These are phyloP conservation scores for Mycena polygramma DNA, from an alignment of 768 basidiomycete species.

Conservation along the genomic window DNA sequence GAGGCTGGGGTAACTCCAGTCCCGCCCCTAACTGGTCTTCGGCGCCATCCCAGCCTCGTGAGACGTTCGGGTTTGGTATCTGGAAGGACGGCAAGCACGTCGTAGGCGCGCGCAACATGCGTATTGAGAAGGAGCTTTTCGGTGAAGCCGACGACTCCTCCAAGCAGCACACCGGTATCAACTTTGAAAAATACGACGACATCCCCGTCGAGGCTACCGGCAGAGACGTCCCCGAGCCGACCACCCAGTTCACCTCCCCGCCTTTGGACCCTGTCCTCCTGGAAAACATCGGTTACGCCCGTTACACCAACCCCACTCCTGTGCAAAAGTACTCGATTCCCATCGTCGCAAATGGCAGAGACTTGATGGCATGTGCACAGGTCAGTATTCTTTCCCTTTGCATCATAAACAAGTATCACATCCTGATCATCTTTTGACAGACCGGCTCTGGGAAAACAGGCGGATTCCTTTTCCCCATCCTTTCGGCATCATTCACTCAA, in stretches of 20 bases:
- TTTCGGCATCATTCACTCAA: conserved; percentile 89
- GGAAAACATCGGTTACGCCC: conserved; percentile 94
- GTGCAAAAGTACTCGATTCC: conserved; percentile 99
- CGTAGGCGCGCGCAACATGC: conserved; percentile 84
- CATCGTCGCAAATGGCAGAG: conserved; percentile 91
- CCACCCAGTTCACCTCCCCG: conserved; percentile 86
- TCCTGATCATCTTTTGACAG: conserved; percentile 56
- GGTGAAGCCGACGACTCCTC: conserved; percentile 89
- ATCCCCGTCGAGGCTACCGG: conserved; percentile 99
- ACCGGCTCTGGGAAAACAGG: conserved; percentile 99
- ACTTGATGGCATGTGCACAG: conserved; percentile 96
- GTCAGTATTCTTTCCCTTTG: conserved; percentile 52
- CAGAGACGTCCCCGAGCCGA: conserved; percentile 95
- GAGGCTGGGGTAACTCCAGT: conserved; percentile 56
- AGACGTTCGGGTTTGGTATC: conserved; percentile 71
- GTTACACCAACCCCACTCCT: conserved; percentile 95
- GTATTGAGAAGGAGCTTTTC: conserved; percentile 96
- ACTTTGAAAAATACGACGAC: conserved; percentile 99
- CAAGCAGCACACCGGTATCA: conserved; percentile 97
- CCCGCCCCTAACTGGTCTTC: conserved; percentile 54
- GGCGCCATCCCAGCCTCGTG: conserved; percentile 61
- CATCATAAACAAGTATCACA: conserved; percentile 24
- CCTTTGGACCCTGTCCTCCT: conserved; percentile 94
- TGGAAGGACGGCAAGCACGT: conserved; percentile 95
- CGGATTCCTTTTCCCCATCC: conserved; percentile 99